Percentiles rank a stretch among this genome's conserved stretches.
Evolutionary conservation across 305 asterid species (phyloP).

Genomic region (Salvia sclarea): DNA sequence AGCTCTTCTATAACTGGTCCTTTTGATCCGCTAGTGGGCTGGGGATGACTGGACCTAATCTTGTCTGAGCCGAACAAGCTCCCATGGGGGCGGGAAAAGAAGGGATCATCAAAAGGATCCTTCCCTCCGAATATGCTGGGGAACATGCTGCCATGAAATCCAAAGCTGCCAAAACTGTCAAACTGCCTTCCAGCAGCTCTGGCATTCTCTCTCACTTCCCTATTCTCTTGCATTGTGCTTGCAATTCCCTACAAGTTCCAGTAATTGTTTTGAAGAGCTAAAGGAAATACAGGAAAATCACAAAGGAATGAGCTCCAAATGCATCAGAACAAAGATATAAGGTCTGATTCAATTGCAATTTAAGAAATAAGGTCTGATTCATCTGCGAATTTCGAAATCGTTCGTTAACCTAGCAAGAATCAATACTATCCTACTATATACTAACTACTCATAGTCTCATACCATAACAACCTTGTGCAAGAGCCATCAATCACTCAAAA

Average conservation of each 20-base stretch:
- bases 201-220: constrained; percentile 34
- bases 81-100: constrained; percentile 54
- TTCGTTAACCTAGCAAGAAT: neutral
- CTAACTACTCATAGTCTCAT: too few relatives aligned
- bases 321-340: neutral
- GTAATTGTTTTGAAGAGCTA: neutral
- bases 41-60: constrained; percentile 32
- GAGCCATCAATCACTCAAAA: constrained; percentile 1
- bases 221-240: constrained; percentile 47
- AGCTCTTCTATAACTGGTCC: constrained; percentile 67
- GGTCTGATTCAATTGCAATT: too few relatives aligned
- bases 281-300: too few relatives aligned
- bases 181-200: constrained; percentile 23
- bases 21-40: constrained; percentile 31
- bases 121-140: constrained; percentile 56
- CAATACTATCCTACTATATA: neutral
- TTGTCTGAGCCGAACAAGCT: constrained; percentile 37
- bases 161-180: constrained; percentile 32
- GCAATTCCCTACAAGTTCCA: neutral
- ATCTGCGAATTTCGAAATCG: neutral
- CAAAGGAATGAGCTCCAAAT: neutral
- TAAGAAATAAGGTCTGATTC: neutral
- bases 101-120: constrained; percentile 77
- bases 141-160: constrained; percentile 43
- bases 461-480: neutral